Evolutionary conservation across 2,329 filamentous ascomycete genomes (phyloP).

Genomic region (Phaeosphaeria sp.): DNA sequence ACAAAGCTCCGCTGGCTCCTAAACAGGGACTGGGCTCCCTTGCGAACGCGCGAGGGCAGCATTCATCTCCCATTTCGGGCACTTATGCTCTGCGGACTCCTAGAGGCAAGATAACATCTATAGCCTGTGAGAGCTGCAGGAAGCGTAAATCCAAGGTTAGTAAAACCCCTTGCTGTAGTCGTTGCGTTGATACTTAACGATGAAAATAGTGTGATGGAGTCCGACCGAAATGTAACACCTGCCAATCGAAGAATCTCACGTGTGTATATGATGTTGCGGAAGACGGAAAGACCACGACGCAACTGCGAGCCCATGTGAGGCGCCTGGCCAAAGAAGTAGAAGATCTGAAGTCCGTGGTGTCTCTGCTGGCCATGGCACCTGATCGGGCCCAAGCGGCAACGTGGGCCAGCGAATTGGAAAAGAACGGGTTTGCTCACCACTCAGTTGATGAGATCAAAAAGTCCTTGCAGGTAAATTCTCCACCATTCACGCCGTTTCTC

Average conservation of each 20-base stretch:
- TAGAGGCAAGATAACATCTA: slow-evolving; percentile 49
- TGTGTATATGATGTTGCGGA: slow-evolving; percentile 49
- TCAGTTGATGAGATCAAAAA: slow-evolving; percentile 46
- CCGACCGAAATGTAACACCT: slow-evolving; percentile 48
- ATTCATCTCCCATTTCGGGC: slow-evolving; percentile 45
- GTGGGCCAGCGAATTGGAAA: slow-evolving; percentile 46
- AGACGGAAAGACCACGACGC: slow-evolving; percentile 48
- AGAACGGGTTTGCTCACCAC: slow-evolving; percentile 47
- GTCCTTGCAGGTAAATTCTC: slow-evolving; percentile 39
- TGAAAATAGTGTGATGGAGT: slow-evolving; percentile 45
- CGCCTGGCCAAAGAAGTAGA: slow-evolving; percentile 47
- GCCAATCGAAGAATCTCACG: slow-evolving; percentile 45
- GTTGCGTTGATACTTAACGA: slow-evolving; percentile 8
- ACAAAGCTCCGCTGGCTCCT: slow-evolving; percentile 47
- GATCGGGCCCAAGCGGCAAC: slow-evolving; percentile 43
- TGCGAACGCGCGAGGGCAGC: slow-evolving; percentile 38
- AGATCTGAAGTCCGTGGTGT: slow-evolving; percentile 47
- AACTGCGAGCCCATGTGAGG: slow-evolving; percentile 46
- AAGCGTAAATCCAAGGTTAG: slow-evolving; percentile 49
- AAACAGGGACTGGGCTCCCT: slow-evolving; percentile 44
- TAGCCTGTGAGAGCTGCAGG: slow-evolving; percentile 48
- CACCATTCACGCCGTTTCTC: neutral
- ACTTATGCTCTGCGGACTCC: slow-evolving; percentile 46
- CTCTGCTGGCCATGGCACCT: slow-evolving; percentile 42
- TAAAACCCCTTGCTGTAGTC: neutral